These are phyloP conservation scores for Hymenoscyphus occultus DNA, from an alignment of 2,329 filamentous ascomycete species.

Conservation along the genomic window DNA sequence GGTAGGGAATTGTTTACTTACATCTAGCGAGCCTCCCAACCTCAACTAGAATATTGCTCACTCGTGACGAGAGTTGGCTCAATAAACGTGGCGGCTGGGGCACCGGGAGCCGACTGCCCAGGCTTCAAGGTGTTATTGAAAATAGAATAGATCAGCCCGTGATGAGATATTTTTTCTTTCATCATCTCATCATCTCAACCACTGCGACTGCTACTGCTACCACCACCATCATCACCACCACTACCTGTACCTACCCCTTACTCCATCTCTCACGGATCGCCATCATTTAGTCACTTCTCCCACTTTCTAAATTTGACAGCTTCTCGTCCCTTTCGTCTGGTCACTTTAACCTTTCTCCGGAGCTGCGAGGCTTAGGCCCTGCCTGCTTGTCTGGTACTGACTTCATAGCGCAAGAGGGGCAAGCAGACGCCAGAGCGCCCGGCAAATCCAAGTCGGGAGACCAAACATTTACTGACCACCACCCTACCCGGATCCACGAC, in stretches of 20 bases:
- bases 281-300: not conserved
- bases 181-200: not conserved
- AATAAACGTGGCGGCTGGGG: too few relatives aligned
- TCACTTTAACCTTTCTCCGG: not conserved
- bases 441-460: not conserved
- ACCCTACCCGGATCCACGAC: not conserved
- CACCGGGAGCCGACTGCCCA: too few relatives aligned
- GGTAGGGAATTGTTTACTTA: too few relatives aligned
- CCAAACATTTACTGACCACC: not conserved
- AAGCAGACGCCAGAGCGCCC: not conserved
- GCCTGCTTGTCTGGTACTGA: not conserved
- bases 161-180: too few relatives aligned
- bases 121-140: not conserved
- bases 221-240: not conserved
- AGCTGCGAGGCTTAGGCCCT: not conserved
- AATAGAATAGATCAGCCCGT: not conserved
- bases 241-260: not conserved
- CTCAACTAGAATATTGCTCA: too few relatives aligned
- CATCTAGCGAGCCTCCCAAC: too few relatives aligned
- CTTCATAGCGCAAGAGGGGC: constrained; percentile 1
- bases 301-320: not conserved
- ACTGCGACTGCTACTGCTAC: not conserved
- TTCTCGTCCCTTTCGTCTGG: not conserved
- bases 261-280: not conserved
- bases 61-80: too few relatives aligned